Evolutionary conservation across 768 basidiomycete species (phyloP), one percentile per base, ranked within the genome.

Genomic region (Suillus subaureus): DNA sequence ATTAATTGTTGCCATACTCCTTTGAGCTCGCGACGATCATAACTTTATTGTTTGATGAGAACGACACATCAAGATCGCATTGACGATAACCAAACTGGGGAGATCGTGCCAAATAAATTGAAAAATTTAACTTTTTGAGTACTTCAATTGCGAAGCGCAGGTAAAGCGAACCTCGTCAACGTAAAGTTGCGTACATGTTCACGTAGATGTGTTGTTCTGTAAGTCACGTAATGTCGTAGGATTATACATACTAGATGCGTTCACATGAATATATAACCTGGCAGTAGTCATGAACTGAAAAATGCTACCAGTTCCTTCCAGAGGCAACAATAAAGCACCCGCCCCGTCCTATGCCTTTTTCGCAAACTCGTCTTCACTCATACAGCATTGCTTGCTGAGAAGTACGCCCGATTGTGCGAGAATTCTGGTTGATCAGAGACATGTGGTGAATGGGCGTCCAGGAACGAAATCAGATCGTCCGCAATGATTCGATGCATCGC

Each of bases 401-500:
- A 55, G 12, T 33, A 58, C 3, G 57, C 39, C 5, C 57, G 57
- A 40, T 58, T 58, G 7, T 39, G 37, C 15, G 37, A 6, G 39
- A 40, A 58, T 12, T 58, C 57, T 3, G 16, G 57, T 28, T 58
- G 57, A 26, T 40, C 57, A 15, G 56, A 4, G 35, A 57, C 56
- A 40, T 40, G 57, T 3, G 57, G 57, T 58, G 57, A 58, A 12
- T 58, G 39, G 3, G 26, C 9, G 23, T 58, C 57, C 57, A 58
- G 21, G 23, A 58, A 58, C 26, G 57, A 58, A 28, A 58, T 1
- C 26, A 70, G 26, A 31, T 69, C 70, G 9, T 67, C 55, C 40
- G 70, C 69, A 47, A 70, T 67, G 45, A 70, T 57, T 37, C 64
- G 62, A 63, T 70, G 69, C 63, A 70, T 67, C 58, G 58, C 52